Base-by-base conservation (phyloP, 371 early-diverging fungal species). In the Globomyces sp. region DNA sequence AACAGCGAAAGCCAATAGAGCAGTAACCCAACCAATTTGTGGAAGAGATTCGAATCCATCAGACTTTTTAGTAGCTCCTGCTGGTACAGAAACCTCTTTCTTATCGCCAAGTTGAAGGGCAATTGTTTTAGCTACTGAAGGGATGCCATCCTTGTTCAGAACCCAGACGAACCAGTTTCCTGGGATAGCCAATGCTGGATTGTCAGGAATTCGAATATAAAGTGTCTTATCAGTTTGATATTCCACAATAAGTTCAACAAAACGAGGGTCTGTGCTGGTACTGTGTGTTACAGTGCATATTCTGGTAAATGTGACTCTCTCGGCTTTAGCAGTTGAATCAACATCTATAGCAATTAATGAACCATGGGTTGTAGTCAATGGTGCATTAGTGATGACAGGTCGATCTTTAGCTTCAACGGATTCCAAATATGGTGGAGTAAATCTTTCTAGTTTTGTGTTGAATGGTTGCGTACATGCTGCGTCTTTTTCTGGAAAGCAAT, bases 151-250 rank as follows among this genome's bases (percentile, higher is more conserved):
- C 8, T 53, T 63, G 41, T 64, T 50, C 5, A 79, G 46, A 0
- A 58, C 70, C 60, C 72, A 79, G 58, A 79, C 9, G 69, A 75
- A 74, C 68, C 71, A 79, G 70, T 75, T 74, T 10, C 80, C 80
- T 8, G 76, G 76, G 9, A 77, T 73, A 1, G 80, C 80, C 42
- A 75, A 42, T 4, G 63, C 57, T n/a, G 64, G 70, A 49, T 68
- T 68, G 2, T 68, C 63, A 0, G 80, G 80, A 11, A 63, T 55
- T 63, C 63, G 51, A 58, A 69, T 55, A 57, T n/a, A 34, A 44
- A 67, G 52, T 3, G 69, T 55, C 42, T 57, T 57, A 36, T 66
- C 66, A 6, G 34, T 44, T n/a, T 44, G 46, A 52, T 57, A 34
- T 63, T 53, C 43, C n/a, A 79, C 62, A n/a, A 48, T 50, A n/a